Conservation (phyloP, 139 green algal genomes). For the Haematococcus lacustris region DNA sequence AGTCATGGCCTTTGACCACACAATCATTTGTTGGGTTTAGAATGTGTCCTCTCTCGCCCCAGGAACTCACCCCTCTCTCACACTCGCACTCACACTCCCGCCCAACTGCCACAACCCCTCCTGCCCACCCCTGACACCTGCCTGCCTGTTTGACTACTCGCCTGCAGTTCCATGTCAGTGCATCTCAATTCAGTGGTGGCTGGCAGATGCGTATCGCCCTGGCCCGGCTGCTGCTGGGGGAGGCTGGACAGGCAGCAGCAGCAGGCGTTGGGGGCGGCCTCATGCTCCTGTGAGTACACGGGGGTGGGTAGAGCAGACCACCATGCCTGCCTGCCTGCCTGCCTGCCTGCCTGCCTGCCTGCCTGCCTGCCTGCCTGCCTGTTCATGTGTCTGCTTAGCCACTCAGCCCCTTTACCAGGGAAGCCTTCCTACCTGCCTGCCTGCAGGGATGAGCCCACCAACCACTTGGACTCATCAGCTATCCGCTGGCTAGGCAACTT, state of each 20-base stretch:
- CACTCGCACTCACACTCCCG: too few species aligned
- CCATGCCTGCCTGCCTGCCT: not conserved
- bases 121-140: too few species aligned
- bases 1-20: too few species aligned
- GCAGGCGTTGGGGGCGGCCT: slow-evolving; percentile 17
- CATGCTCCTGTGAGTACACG: slow-evolving; percentile 34
- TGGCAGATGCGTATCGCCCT: slow-evolving; percentile 72
- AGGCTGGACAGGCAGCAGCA: slow-evolving; percentile 38
- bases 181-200: slow-evolving; percentile 8
- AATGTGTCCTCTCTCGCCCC: too few species aligned
- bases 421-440: not conserved
- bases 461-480: slow-evolving; percentile 48
- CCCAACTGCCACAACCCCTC: too few species aligned
- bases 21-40: too few species aligned
- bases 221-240: slow-evolving; percentile 57
- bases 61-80: too few species aligned
- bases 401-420: too few species aligned
- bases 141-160: not conserved
- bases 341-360: not conserved
- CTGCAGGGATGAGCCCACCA: slow-evolving; percentile 50
- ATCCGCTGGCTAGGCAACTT: slow-evolving; percentile 60
- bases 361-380: not conserved
- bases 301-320: too few species aligned
- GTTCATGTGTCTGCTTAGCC: not conserved
- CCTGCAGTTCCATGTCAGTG: slow-evolving; percentile 1